A percentile compares a stretch with the other conserved stretches of the same genome.
phyloP scores from a whole-genome alignment of 2,329 filamentous ascomycete genomes.

The Coleophoma eucalyptorum region DNA sequence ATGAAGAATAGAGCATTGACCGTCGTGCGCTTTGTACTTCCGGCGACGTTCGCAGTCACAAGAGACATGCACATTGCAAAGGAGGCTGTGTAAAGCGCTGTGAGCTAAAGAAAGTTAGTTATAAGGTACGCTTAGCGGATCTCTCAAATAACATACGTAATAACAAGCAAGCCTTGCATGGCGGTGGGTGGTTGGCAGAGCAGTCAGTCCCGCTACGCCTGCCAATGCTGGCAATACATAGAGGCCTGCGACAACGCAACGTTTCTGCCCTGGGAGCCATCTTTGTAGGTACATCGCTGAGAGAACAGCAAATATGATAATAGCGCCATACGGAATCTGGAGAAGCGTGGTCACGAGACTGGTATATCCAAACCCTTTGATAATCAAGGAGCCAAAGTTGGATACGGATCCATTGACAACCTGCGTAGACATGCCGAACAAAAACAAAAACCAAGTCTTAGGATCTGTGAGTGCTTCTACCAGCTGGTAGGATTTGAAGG shows the following conservation, averaged over 20 bases:
- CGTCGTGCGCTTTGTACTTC: conserved; percentile 60
- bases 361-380: conserved; percentile 29
- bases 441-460: conserved; percentile 25
- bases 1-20: conserved; percentile 60
- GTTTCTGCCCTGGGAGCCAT: not conserved
- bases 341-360: conserved; percentile 27
- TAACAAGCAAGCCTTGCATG: not conserved
- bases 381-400: conserved; percentile 35
- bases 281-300: conserved; percentile 31
- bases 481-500: conserved; percentile 43
- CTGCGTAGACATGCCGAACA: conserved; percentile 20
- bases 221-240: not conserved
- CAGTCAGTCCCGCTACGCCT: not conserved
- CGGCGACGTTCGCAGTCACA: conserved; percentile 55
- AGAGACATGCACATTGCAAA: not conserved
- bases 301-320: conserved; percentile 61
- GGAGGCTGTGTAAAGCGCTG: not conserved
- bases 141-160: not conserved
- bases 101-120: not conserved
- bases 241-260: not conserved
- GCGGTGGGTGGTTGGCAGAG: not conserved
- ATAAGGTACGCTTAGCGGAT: not conserved
- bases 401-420: conserved; percentile 30
- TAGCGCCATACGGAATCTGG: conserved; percentile 61
- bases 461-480: conserved; percentile 38